Conservation (phyloP, 202 grass and related monocot species). For the Schoenoplectus triqueter region DNA sequence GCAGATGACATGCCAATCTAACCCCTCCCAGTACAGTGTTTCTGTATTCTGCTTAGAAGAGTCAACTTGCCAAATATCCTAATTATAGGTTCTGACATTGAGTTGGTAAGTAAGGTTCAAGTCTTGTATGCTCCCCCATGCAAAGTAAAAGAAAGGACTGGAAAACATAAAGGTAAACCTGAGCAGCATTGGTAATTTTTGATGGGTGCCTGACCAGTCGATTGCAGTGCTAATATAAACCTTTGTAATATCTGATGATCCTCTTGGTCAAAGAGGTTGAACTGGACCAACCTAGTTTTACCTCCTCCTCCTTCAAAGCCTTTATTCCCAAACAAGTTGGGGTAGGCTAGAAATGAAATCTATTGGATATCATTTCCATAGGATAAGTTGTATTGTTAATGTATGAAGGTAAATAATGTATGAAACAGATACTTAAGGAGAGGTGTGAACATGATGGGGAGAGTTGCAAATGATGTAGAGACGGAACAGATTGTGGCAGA, state of each 20-base stretch:
- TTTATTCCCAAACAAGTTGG: no score
- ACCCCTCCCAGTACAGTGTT: not conserved
- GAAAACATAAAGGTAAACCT: not conserved
- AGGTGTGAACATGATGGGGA: conserved; percentile 84
- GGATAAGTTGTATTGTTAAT: not conserved
- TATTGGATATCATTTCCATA: no score
- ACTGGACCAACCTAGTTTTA: not conserved
- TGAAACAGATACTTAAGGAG: conserved; percentile 87
- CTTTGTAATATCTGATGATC: not conserved
- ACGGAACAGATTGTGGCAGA: conserved; percentile 97
- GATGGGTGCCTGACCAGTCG: not conserved
- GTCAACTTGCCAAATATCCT: no score
- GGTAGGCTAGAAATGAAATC: no score
- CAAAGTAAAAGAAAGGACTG: not conserved
- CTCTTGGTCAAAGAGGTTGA: conserved; percentile 5
- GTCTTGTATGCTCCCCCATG: not conserved
- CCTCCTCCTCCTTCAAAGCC: no score
- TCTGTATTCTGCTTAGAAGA: not conserved
- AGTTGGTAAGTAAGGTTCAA: not conserved
- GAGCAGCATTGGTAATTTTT: not conserved
- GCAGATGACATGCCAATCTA: not conserved
- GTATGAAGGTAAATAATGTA: not conserved
- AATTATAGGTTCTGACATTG: no score
- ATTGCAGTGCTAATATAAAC: not conserved
- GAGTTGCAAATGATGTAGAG: conserved; percentile 98